Evolutionary conservation across 306 rosid genomes (phyloP), one percentile per base, ranked within the genome.

Genomic region (Fragaria ananassa): DNA sequence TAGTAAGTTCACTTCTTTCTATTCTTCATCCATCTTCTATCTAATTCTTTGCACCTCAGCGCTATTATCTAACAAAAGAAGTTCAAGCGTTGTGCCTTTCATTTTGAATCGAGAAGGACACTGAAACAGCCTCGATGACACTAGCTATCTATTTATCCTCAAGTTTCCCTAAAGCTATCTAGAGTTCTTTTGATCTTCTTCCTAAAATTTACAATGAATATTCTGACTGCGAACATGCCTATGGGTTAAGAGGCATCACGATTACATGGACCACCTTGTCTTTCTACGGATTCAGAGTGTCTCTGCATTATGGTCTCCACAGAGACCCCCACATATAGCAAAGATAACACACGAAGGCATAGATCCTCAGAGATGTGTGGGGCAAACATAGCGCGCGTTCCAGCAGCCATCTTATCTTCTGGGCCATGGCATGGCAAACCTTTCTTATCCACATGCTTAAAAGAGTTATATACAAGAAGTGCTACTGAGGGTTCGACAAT

Each of bases 281-380:
- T 89, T 88, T 86, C 91, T 66, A 95, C 97, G 5, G 92, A 84
- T 79, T 95, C 96, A 82, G 81, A 88, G 79, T 95, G 98, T 50
- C 97, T 92, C 76, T 95, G 93, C 97, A 95, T 95, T 83, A 95
- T 95, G 51, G 92, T 90, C 87, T 95, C 98, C 81, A 92, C 96
- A 72, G 97, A 92, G 67, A 92, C 98, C 63, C 98, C 97, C 27
- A 89, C 96, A 65, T 92, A 62, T 46, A 95, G 83, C 67, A 90
- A 89, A 72, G 97, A 95, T 62, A 92, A 74, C 51, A 95, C 96
- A 79, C 91, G 92, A 56, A 92, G 93, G 15, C 90, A 88, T 62
- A 91, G 97, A 77, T 94, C 93, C 83, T 94, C 95, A 34, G 95
- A 91, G 82, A 94, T 94, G 75, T 91, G 89, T 61, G 98, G 98